Percentiles rank a stretch among this genome's conserved stretches.
phyloP scores from a whole-genome alignment of 208 protist species.

The Trypanosoma mega region DNA sequence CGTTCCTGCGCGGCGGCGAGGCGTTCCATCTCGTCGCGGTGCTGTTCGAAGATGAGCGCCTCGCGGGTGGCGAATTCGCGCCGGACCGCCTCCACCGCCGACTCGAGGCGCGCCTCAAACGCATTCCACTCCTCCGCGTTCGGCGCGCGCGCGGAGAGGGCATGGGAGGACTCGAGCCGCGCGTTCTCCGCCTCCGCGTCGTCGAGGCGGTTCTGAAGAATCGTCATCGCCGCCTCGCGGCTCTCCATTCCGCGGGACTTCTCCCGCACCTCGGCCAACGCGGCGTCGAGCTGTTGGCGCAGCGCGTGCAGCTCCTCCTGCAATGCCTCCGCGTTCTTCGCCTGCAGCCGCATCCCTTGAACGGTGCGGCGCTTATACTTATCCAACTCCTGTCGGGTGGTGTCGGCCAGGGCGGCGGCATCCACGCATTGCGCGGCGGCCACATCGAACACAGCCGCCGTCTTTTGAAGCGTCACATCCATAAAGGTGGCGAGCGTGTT shows the following conservation, averaged over 20 bases:
- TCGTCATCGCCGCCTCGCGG: constrained; percentile 41
- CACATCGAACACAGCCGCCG: constrained; percentile 8
- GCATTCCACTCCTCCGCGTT: constrained; percentile 65
- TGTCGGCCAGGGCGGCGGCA: no score
- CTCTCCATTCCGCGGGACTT: constrained; percentile 32
- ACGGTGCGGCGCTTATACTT: constrained; percentile 39
- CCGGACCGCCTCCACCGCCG: constrained; percentile 37
- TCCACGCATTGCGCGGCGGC: no score
- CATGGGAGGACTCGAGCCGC: constrained; percentile 31
- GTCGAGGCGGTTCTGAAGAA: constrained; percentile 43
- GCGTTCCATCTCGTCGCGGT: constrained; percentile 65
- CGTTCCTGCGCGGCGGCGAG: constrained; percentile 48
- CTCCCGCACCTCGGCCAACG: constrained; percentile 34
- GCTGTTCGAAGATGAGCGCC: constrained; percentile 47
- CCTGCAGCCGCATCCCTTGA: constrained; percentile 46
- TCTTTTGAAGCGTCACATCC: no score
- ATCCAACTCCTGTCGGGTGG: constrained; percentile 24
- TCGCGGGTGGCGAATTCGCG: constrained; percentile 53
- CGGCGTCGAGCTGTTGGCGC: constrained; percentile 26
- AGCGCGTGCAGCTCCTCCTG: constrained; percentile 48
- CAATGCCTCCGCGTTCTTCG: constrained; percentile 51
- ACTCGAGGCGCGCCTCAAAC: constrained; percentile 51
- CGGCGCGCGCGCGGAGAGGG: constrained; percentile 14
- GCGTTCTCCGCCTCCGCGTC: constrained; percentile 31
- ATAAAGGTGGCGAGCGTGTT: no score